Conservation (phyloP, 176 grass and related monocot species). For the Thinopyrum elongatum region DNA sequence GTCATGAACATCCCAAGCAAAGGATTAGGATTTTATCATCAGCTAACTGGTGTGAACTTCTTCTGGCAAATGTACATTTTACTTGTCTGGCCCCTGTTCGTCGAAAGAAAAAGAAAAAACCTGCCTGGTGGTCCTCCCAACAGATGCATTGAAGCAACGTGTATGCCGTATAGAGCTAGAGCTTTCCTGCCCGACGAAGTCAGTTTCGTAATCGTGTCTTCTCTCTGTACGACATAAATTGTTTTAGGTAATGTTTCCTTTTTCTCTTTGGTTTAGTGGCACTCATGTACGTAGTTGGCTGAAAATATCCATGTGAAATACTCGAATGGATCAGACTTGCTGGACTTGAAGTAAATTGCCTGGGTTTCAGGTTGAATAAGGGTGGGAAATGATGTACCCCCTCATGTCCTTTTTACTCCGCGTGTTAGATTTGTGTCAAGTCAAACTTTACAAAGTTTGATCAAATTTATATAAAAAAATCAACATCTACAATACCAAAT, state of each 20-base stretch:
- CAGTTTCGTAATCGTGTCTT: background rate
- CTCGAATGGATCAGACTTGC: background rate
- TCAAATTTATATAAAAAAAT: no score
- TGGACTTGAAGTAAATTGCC: background rate
- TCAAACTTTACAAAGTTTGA: no score
- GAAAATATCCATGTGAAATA: background rate
- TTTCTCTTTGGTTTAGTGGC: background rate
- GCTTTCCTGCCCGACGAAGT: background rate
- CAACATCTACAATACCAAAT: no score
- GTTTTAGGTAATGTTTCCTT: background rate
- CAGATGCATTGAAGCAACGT: background rate
- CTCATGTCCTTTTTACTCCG: no score
- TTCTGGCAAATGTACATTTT: conserved; percentile 33
- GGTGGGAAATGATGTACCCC: background rate
- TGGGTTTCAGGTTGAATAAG: background rate
- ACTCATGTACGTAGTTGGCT: background rate
- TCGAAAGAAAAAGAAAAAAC: no score
- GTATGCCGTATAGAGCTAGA: background rate
- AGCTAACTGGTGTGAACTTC: background rate
- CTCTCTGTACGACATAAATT: background rate
- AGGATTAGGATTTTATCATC: conserved; percentile 21
- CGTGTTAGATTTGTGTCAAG: no score
- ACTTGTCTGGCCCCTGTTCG: background rate
- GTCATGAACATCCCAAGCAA: background rate
- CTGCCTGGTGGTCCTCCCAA: background rate